Evolutionary conservation across 768 basidiomycete species (phyloP).

Genomic region (Leccinum ochraceum): DNA sequence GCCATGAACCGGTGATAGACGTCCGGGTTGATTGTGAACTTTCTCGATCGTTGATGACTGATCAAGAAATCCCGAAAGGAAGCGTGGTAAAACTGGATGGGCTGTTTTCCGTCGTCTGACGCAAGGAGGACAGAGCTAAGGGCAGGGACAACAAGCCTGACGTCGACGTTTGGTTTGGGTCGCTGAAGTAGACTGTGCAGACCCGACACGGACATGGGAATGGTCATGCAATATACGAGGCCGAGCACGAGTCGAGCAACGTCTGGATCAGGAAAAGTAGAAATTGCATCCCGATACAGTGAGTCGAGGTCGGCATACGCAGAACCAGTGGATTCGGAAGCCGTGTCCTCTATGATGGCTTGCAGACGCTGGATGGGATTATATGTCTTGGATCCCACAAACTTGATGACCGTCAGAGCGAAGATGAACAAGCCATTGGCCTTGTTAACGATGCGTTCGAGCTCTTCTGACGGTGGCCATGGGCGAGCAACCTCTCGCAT

Average conservation of each 20-base stretch:
- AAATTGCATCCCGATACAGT: slow-evolving; percentile 18
- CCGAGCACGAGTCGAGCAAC: slow-evolving; percentile 19
- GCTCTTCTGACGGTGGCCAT: slow-evolving; percentile 27
- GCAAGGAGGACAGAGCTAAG: slow-evolving; percentile 17
- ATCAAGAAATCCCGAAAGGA: slow-evolving; percentile 13
- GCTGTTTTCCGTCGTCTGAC: slow-evolving; percentile 14
- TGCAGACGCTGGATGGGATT: slow-evolving; percentile 21
- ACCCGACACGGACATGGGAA: slow-evolving; percentile 13
- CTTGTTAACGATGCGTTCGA: slow-evolving; percentile 21
- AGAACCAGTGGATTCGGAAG: slow-evolving; percentile 1
- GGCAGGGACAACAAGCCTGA: slow-evolving; percentile 19
- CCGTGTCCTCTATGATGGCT: slow-evolving; percentile 13
- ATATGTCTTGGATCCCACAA: slow-evolving; percentile 21
- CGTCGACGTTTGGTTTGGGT: slow-evolving; percentile 18
- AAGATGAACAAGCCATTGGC: slow-evolving; percentile 30
- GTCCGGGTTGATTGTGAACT: slow-evolving; percentile 8
- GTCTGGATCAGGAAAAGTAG: slow-evolving; percentile 17
- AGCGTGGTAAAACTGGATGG: slow-evolving; percentile 22
- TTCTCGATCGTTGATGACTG: slow-evolving; percentile 14
- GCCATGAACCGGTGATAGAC: slow-evolving; percentile 5
- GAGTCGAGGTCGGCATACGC: slow-evolving; percentile 17
- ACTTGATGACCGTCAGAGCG: slow-evolving; percentile 29
- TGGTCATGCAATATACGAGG: slow-evolving; percentile 17
- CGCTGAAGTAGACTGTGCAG: slow-evolving; percentile 11
- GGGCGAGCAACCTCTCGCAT: slow-evolving; percentile 14